Evolutionary conservation across 345 rosid species (phyloP), one percentile per base, ranked within the genome.

Genomic region (Boechera divaricarpa): DNA sequence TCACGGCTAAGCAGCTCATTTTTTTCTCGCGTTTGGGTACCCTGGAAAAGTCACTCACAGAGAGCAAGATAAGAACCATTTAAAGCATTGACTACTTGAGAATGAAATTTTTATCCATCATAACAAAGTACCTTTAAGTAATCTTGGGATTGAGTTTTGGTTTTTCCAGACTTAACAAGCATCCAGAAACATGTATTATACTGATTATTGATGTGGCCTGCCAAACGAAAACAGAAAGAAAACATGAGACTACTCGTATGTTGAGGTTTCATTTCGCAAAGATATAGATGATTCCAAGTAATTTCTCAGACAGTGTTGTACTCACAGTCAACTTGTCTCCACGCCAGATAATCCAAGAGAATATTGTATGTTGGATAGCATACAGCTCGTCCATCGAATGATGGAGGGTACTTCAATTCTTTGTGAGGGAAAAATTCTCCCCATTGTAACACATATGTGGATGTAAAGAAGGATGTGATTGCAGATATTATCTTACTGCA

Each of bases 261-360:
- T 4, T 5, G 26, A 26, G 54, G 53, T 24, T 29, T 69, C 16
- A 57, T 39, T 45, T 32, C 10, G 0, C n/a, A 67, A 55, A 21
- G 13, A 24, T 15, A 71, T 7, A 44, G n/a, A 12, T 7, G 15
- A 58, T 41, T 63, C 45, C 51, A 35, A 47, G 35, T 11, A 4
- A 3, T 5, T 61, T 45, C 2, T 41, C n/a, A 73, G 61, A 54
- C 21, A 70, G 26, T 29, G 48, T 32, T 55, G 31, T 21, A 86
- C 99, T 91, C 75, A 95, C 97, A 95, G 76, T 95, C 99, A 72
- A 92, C 98, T 87, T 95, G 98, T 81, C 99, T 87, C 98, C 98
- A 92, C 5, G 97, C 85, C 52, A 92, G 76, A 83, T 92, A 95
- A 85, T 92, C 96, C 75, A 72, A 83, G 77, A 95, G 89, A 81